Conservation (phyloP, 2,329 filamentous ascomycete species). For the Lecanicillium sp. region DNA sequence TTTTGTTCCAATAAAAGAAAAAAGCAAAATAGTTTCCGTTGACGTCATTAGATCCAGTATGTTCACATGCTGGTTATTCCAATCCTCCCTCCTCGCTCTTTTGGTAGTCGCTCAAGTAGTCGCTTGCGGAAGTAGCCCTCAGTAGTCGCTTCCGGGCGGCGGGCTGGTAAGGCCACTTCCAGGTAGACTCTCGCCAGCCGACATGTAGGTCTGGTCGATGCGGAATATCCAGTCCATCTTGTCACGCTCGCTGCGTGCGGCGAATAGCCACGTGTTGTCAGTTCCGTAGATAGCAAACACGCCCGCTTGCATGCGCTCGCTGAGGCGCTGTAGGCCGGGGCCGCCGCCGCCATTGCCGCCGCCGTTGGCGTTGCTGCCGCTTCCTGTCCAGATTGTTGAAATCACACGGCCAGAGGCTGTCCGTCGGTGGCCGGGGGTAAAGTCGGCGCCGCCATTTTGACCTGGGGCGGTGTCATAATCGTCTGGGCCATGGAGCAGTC, state of each 20-base stretch:
- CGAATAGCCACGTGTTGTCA: constrained; percentile 93
- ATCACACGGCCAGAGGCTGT: constrained; percentile 47
- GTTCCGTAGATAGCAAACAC: constrained; percentile 94
- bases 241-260: constrained; percentile 79
- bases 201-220: constrained; percentile 74
- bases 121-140: no score
- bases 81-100: neutral
- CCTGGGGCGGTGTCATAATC: constrained; percentile 30
- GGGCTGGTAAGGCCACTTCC: constrained; percentile 33
- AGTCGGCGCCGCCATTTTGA: constrained; percentile 29
- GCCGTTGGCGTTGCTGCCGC: constrained; percentile 40
- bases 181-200: constrained; percentile 37
- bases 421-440: constrained; percentile 42
- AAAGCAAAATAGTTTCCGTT: constrained; percentile 8
- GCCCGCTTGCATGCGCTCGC: constrained; percentile 56
- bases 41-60: constrained; percentile 6
- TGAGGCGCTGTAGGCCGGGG: constrained; percentile 46
- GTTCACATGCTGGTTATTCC: neutral
- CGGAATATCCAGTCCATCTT: constrained; percentile 97
- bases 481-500: constrained; percentile 56
- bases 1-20: neutral
- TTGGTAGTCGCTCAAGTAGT: neutral
- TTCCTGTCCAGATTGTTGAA: constrained; percentile 50
- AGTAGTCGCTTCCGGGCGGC: constrained; percentile 27
- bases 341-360: constrained; percentile 27